These are phyloP conservation scores for Venturiaceae sp. DNA, from an alignment of 2,329 filamentous ascomycete species.

Conservation along the genomic window DNA sequence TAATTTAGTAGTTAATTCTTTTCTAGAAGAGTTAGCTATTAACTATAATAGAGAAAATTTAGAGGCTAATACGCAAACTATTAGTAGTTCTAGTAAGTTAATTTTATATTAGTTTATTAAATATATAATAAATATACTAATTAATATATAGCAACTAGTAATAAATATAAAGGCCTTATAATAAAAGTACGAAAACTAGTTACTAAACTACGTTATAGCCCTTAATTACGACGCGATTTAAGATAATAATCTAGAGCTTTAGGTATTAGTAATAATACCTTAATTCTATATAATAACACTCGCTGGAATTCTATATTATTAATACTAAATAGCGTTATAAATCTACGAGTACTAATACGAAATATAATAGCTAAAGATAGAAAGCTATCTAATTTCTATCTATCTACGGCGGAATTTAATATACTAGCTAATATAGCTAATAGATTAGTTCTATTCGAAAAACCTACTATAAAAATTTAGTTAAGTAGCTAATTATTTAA, in stretches of 20 bases:
- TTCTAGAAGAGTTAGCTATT: background rate
- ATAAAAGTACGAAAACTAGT: too few relatives aligned
- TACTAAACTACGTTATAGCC: background rate
- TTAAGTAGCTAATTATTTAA: background rate
- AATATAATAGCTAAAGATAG: background rate
- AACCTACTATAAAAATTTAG: background rate
- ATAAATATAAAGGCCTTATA: background rate
- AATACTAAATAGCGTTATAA: background rate
- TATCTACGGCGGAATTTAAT: background rate
- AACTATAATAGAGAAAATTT: background rate
- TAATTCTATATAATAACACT: too few relatives aligned
- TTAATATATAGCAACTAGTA: background rate
- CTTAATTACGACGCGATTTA: background rate
- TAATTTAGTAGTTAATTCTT: background rate
- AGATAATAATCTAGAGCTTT: background rate
- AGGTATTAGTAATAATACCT: too few relatives aligned
- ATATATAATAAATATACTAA: background rate
- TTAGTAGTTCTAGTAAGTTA: background rate
- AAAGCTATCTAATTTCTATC: background rate
- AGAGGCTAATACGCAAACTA: background rate
- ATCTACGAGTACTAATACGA: background rate
- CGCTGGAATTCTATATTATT: too few relatives aligned
- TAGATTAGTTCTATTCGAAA: background rate
- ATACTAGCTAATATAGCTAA: background rate
- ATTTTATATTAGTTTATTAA: too few relatives aligned